Base-by-base conservation (phyloP, 2,329 filamentous ascomycete species). In the Cladosporium cucumerinum region DNA sequence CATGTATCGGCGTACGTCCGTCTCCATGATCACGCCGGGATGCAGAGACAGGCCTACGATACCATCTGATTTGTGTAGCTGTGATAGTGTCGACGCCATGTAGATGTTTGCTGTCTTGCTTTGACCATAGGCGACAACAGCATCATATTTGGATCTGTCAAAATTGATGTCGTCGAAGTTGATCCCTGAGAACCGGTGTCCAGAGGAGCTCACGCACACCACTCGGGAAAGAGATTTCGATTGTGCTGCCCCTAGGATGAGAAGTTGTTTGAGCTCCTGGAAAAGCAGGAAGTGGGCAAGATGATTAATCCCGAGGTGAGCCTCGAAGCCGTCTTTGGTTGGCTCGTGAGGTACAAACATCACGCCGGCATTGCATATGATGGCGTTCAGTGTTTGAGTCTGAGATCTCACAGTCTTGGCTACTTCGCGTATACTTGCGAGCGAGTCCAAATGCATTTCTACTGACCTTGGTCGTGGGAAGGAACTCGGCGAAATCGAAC, bases 281-380 rank as follows among this genome's bases (percentile, higher is more conserved):
- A 84, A 82, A 18, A 86, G 77, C 0, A 86, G 77, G 73, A 86
- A 86, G 68, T 85, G 82, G 10, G 75, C 78, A 1, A 87, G 73
- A 68, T 86, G 80, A 70, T 86, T 86, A 4, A 78, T 81, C 30
- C 78, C 84, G 65, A 86, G 82, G 64, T 86, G 83, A 0, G 71
- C 70, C 67, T 86, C 84, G 67, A 80, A 80, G 21, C 81, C 82
- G 67, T 84, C 82, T 36, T 39, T 36, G 23, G 32, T 43, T 25
- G n/a, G 30, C 57, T 59, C 54, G 14, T 23, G 30, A 14, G 78
- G 73, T 34, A 66, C 60, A 21, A 74, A 51, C 18, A 49, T 61
- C 5, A 61, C 34, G 12, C 69, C 66, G 7, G 69, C 69, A 30
- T 71, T 72, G 48, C 68, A 61, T 60, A 72, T 67, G 26, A 69